Evolutionary conservation across 106 monocot genomes (phyloP), one percentile per base, ranked within the genome.

Genomic region (Triglochin maritima): DNA sequence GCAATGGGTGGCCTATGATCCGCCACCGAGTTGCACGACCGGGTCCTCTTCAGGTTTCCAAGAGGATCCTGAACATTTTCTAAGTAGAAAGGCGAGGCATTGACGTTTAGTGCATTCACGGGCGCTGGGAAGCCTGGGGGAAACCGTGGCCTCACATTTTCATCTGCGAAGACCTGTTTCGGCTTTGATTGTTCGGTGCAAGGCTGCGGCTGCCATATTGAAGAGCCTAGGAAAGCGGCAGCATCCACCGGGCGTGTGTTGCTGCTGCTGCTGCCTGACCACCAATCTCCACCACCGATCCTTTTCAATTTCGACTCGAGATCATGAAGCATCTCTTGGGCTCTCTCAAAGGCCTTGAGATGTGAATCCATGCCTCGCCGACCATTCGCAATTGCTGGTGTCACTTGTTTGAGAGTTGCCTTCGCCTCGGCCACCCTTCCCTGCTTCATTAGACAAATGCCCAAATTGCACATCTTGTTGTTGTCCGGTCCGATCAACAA

Each of bases 401-500:
- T 76, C 72, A 92, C 96, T 70, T 82, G 79, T 50, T 75, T 77
- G n/a, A 98, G 74, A 5, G 85, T 77, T 14, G 83, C 82, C 61
- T 85, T 92, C 44, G 96, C 96, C 69, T 91, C 96, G 2, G 62
- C 60, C 4, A 92, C 69, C 43, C 81, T 74, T n/a, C 96, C 96
- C 68, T 88, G 91, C 55, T 98, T 85, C 88, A 98, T 86, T 54
- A 98, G 63, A 44, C 96, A 98, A 57, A 98, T 88, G 11, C 91
- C 86, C 11, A 98, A 77, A 50, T 98, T 98, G 86, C 96, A 98
- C 96, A 86, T 91, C 76, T 98, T 98, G 80, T 98, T 98, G 84
- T 87, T 88, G 74, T 91, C 96, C 0, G 80, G 54, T 17, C 81
- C 88, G 73, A 98, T 88, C 63, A 71, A 14, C 6, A 98, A 80